Conservation (phyloP, 2,329 filamentous ascomycete species). For the Coniochaeta sp. region DNA sequence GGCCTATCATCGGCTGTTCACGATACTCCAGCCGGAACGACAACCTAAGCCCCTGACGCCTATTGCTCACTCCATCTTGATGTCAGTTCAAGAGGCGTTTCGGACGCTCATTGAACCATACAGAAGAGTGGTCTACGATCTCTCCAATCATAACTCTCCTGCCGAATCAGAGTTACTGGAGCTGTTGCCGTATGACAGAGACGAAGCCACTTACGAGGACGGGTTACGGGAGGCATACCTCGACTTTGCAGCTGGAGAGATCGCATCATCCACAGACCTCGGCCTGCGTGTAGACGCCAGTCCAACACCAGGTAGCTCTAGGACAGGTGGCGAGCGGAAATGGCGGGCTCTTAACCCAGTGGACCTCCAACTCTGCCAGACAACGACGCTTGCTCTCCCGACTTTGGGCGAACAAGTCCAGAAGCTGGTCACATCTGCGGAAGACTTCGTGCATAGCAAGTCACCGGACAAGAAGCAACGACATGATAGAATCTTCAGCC, state of each 20-base stretch:
- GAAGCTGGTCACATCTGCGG: slow-evolving; percentile 12
- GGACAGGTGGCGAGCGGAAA: slow-evolving; percentile 4
- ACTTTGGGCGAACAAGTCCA: slow-evolving; percentile 19
- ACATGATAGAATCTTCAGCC: slow-evolving; percentile 9
- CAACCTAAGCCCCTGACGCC: slow-evolving; percentile 27
- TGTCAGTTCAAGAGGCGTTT: slow-evolving; percentile 35
- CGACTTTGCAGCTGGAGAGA: slow-evolving; percentile 13
- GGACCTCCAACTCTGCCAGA: slow-evolving; percentile 32
- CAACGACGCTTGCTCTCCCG: slow-evolving; percentile 26
- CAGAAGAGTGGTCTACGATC: slow-evolving; percentile 33
- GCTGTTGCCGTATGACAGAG: neutral
- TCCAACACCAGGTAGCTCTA: slow-evolving; percentile 3
- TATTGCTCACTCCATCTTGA: slow-evolving; percentile 30
- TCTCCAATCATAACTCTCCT: slow-evolving; percentile 2
- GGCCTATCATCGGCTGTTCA: slow-evolving; percentile 36
- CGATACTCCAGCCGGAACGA: slow-evolving; percentile 34
- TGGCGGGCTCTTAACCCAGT: slow-evolving; percentile 18
- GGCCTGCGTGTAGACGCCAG: slow-evolving; percentile 28
- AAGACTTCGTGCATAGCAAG: slow-evolving; percentile 1
- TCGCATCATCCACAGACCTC: slow-evolving; percentile 26
- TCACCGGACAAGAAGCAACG: no score
- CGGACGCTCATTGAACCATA: slow-evolving; percentile 38
- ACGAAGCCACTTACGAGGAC: slow-evolving; percentile 9
- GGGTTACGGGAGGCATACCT: slow-evolving; percentile 14
- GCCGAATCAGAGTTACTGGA: neutral